Evolutionary conservation across 108 stramenopile genomes (phyloP).

Genomic region (Thalassiosira profunda): DNA sequence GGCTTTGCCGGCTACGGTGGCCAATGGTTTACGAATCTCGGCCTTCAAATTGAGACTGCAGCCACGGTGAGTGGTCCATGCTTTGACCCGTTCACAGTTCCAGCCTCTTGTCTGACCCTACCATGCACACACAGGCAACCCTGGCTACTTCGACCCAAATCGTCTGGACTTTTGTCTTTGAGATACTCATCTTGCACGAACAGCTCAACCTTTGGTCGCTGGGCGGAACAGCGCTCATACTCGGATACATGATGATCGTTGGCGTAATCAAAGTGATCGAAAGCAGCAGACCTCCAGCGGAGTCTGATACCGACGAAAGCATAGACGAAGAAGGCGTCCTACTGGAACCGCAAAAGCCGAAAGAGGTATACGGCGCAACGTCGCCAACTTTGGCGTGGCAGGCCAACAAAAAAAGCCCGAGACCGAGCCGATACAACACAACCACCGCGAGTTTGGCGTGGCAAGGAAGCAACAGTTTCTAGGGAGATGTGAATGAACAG

Average conservation of each 20-base stretch:
- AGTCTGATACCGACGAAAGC: neutral
- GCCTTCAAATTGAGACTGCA: slow-evolving; percentile 37
- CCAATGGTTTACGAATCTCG: slow-evolving; percentile 48
- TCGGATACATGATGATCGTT: slow-evolving; percentile 47
- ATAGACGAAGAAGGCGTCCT: slow-evolving; percentile 15
- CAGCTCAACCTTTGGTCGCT: slow-evolving; percentile 26
- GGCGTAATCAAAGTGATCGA: slow-evolving; percentile 31
- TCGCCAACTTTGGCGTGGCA: neutral
- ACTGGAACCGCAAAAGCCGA: slow-evolving; percentile 5
- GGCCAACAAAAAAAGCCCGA: no score
- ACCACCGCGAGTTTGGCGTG: no score
- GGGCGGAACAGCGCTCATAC: slow-evolving; percentile 34
- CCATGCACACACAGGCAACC: slow-evolving; percentile 22
- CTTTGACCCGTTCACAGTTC: neutral
- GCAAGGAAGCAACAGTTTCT: no score
- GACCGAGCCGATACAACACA: no score
- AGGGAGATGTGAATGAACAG: no score
- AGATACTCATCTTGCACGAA: slow-evolving; percentile 39
- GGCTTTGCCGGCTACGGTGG: slow-evolving; percentile 46
- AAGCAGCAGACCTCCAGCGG: neutral
- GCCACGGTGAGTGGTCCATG: slow-evolving; percentile 26
- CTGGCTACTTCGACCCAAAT: slow-evolving; percentile 49
- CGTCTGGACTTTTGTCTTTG: slow-evolving; percentile 50
- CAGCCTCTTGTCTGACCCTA: neutral
- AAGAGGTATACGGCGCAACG: neutral